Evolutionary conservation across 2,329 filamentous ascomycete genomes (phyloP), one percentile per base, ranked within the genome.

Genomic region (Sporothrix schenckii): DNA sequence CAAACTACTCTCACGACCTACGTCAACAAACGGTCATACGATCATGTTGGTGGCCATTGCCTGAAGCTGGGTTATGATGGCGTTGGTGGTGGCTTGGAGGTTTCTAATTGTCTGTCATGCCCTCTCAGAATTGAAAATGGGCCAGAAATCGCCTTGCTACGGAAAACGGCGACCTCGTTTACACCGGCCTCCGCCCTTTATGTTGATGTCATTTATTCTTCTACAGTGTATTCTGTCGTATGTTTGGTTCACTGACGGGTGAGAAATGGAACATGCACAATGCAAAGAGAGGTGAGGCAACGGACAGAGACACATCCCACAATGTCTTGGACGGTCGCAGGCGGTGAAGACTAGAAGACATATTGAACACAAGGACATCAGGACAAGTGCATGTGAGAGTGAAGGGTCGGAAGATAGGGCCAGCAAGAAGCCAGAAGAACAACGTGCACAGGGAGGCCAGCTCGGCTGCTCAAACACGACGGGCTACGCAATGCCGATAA

Each of bases 401-500:
- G 34, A 34, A 34, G 34, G 1, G 5, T 34, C 34, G 49, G 49
- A 10, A 50, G 19, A 50, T 21, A 21, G 49, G 49, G 7, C 4
- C 7, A 47, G 2, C 14, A 21, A 50, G 49, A 50, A n/a, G 49
- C 9, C 14, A n/a, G 16, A n/a, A n/a, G 5, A 19, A n/a, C 6
- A 6, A 19, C 9, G 16, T n/a, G 30, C 19, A 41, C 30, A n/a
- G n/a, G 24, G 16, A 11, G 16, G 6, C 30, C 65, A 27, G 39
- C 53, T 69, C 58, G 68, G 68, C 49, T 69, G 58, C 58, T 69
- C 68, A 69, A 69, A 69, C 68, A 44, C n/a, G 21, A 16, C 21
- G 24, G 6, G 16, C 49, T 69, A 58, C 50, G 58, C 63, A 65
- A 69, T 65, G 58, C 9, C 30, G 27, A 44, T 53, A 30, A 10